These are phyloP conservation scores for Suhomyces taliae DNA, from an alignment of 1,139 yeast species.

Conservation along the genomic window DNA sequence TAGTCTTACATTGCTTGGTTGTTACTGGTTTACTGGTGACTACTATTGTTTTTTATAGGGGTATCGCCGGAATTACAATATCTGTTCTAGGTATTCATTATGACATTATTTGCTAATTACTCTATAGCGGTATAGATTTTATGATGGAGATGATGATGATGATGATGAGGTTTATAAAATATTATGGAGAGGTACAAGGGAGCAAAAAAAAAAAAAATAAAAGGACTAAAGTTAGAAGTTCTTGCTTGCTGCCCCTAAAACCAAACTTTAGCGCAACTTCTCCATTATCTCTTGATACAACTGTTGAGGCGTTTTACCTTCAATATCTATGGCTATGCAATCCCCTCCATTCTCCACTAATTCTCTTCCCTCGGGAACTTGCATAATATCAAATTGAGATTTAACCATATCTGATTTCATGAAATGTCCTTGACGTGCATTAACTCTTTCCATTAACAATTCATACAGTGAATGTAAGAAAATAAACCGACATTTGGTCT, in stretches of 20 bases:
- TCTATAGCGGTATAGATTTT: background rate
- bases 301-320: conserved; percentile 38
- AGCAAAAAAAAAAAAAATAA: too few species aligned
- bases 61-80: background rate
- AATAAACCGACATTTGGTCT: conserved; percentile 52
- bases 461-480: conserved; percentile 67
- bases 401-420: conserved; percentile 85
- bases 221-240: background rate
- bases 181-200: background rate
- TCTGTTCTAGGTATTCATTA: too few species aligned
- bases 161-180: too few species aligned
- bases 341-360: conserved; percentile 40
- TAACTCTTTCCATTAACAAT: conserved; percentile 60
- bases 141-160: background rate
- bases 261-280: background rate
- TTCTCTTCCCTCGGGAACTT: conserved; percentile 57
- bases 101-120: too few species aligned
- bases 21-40: too few species aligned
- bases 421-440: conserved; percentile 66
- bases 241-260: background rate
- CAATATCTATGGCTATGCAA: conserved; percentile 38
- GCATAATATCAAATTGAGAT: conserved; percentile 73
- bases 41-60: too few species aligned
- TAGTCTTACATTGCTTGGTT: too few species aligned
- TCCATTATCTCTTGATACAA: conserved; percentile 23